Conservation (phyloP, 2,329 filamentous ascomycete genomes). For the Xylariaceae sp. region DNA sequence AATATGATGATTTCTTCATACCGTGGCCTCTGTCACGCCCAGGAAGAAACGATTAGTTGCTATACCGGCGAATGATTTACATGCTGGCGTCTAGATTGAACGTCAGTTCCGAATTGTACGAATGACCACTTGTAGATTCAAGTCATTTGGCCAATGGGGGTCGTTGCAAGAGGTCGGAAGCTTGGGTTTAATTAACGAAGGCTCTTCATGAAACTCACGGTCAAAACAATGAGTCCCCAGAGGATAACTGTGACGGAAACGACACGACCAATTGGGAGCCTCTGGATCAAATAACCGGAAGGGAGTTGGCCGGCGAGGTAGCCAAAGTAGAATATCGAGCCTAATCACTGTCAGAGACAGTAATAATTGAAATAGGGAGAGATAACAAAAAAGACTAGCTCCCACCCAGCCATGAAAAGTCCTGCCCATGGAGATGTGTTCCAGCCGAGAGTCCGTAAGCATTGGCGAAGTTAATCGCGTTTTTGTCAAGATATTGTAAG, state of each 20-base stretch:
- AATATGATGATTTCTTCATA: background rate
- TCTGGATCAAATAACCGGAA: slow-evolving; percentile 41
- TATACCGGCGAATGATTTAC: slow-evolving; percentile 49
- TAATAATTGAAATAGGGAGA: slow-evolving; percentile 28
- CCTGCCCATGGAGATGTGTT: slow-evolving; percentile 41
- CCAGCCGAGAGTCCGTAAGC: slow-evolving; percentile 43
- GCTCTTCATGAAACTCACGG: slow-evolving; percentile 18
- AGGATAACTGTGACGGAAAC: slow-evolving; percentile 39
- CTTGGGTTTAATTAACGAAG: no score
- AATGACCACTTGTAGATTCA: background rate
- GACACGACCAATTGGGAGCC: slow-evolving; percentile 44
- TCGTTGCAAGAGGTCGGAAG: no score
- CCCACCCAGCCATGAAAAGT: slow-evolving; percentile 47
- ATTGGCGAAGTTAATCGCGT: slow-evolving; percentile 46
- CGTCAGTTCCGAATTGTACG: slow-evolving; percentile 2
- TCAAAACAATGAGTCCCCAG: slow-evolving; percentile 45
- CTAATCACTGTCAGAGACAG: slow-evolving; percentile 17
- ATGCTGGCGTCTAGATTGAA: slow-evolving; percentile 38
- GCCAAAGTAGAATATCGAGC: slow-evolving; percentile 48
- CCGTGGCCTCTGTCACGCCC: slow-evolving; percentile 51
- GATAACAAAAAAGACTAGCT: slow-evolving; percentile 24
- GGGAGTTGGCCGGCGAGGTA: slow-evolving; percentile 42
- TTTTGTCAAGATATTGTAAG: slow-evolving; percentile 35
- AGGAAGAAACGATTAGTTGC: slow-evolving; percentile 52
- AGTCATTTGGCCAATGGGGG: no score